Conservation (phyloP, 2,329 filamentous ascomycete genomes). For the Allantophomopsis cytisporea region DNA sequence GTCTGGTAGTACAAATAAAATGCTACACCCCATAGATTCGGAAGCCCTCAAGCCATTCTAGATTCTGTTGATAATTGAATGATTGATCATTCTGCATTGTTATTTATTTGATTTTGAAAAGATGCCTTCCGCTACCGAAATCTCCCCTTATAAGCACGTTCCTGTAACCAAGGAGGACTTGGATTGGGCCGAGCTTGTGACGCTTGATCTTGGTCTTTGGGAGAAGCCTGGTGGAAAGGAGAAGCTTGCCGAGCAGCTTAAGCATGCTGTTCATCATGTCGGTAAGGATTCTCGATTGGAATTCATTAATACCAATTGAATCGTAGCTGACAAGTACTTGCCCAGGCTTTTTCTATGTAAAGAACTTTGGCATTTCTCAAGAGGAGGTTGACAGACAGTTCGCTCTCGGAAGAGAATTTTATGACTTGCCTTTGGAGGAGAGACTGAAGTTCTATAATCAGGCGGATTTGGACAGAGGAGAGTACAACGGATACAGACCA, state of each 20-base stretch:
- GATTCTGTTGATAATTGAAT: no score
- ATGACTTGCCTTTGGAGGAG: conserved; percentile 39
- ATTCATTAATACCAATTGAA: no score
- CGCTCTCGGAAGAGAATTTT: conserved; percentile 44
- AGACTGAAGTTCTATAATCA: conserved; percentile 37
- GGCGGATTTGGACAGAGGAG: conserved; percentile 32
- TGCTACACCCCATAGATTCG: no score
- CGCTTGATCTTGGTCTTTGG: conserved; percentile 35
- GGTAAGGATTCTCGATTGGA: no score
- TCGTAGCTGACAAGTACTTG: no score
- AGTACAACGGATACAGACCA: conserved; percentile 41
- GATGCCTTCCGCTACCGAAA: conserved; percentile 4
- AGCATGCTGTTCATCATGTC: conserved; percentile 32
- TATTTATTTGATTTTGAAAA: no score
- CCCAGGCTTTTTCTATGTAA: conserved; percentile 46
- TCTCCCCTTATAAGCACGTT: conserved; percentile 27
- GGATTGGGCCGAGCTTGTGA: conserved; percentile 38
- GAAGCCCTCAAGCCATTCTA: no score
- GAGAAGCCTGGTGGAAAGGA: conserved; percentile 34
- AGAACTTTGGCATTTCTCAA: conserved; percentile 46
- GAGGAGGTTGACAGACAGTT: conserved; percentile 48
- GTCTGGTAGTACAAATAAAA: no score
- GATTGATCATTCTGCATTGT: no score
- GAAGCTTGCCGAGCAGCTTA: conserved; percentile 33
- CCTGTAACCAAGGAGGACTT: conserved; percentile 30